A percentile compares a stretch with the other conserved stretches of the same genome.
Conservation (phyloP, 2,329 filamentous ascomycete species). For the Diaporthe longicolla region DNA sequence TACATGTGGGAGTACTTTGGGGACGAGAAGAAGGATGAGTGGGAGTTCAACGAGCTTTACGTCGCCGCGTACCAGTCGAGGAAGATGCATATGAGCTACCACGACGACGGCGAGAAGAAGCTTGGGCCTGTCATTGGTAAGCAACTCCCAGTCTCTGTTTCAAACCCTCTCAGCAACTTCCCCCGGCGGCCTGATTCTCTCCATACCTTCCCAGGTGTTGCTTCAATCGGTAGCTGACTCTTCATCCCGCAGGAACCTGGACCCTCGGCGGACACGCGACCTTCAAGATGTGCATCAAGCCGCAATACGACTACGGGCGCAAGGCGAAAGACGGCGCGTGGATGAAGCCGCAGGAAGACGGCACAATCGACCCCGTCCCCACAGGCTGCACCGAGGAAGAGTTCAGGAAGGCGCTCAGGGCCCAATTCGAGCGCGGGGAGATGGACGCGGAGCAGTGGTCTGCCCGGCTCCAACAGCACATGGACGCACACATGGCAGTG, state of each 20-base stretch:
- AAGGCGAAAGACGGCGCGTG: not conserved
- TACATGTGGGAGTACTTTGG: constrained; percentile 21
- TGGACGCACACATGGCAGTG: constrained; percentile 12
- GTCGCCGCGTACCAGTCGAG: constrained; percentile 9
- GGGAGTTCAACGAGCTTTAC: constrained; percentile 26
- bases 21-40: not conserved
- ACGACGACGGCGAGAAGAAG: constrained; percentile 23
- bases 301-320: constrained; percentile 18
- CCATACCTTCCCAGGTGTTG: too few relatives aligned
- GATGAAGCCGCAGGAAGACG: not conserved
- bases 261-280: constrained; percentile 29
- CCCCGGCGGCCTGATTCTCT: not conserved
- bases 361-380: constrained; percentile 12
- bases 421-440: not conserved
- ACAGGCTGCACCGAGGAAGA: constrained; percentile 4
- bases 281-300: constrained; percentile 34
- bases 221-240: not conserved
- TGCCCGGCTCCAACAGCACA: not conserved
- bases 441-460: constrained; percentile 6
- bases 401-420: not conserved
- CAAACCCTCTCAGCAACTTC: too few relatives aligned
- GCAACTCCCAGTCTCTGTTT: not conserved
- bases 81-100: constrained; percentile 20
- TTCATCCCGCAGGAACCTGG: not conserved
- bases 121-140: constrained; percentile 8